Evolutionary conservation across 768 basidiomycete genomes (phyloP).

Genomic region (Sarcodon aspratus): DNA sequence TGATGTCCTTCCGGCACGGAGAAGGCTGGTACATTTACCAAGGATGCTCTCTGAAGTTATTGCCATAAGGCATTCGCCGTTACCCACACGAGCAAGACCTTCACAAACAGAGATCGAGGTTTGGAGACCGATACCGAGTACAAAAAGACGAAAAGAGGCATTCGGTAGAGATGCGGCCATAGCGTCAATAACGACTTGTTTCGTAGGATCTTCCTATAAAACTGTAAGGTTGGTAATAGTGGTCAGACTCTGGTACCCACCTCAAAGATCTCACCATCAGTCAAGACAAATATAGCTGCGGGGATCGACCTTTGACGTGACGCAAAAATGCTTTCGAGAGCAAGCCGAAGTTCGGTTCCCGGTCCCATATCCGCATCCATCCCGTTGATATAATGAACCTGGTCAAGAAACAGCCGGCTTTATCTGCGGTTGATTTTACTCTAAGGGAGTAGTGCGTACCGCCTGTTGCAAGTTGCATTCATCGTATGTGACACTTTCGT

Average conservation of each 20-base stretch:
- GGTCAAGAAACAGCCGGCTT: background rate
- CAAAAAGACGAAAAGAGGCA: conserved; percentile 37
- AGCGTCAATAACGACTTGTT: conserved; percentile 7
- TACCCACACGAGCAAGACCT: conserved; percentile 40
- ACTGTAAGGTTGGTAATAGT: no score
- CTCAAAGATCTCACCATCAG: conserved; percentile 37
- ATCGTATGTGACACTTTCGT: conserved; percentile 19
- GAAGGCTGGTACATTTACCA: conserved; percentile 35
- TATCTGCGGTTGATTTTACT: background rate
- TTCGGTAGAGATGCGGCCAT: conserved; percentile 22
- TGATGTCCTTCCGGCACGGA: conserved; percentile 38
- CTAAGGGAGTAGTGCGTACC: conserved; percentile 16
- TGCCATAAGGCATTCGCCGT: conserved; percentile 39
- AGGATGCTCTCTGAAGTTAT: conserved; percentile 31
- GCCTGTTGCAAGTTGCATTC: conserved; percentile 21
- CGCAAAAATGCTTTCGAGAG: conserved; percentile 27
- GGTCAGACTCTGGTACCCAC: background rate
- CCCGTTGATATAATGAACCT: conserved; percentile 27
- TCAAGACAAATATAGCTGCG: conserved; percentile 43
- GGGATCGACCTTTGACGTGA: conserved; percentile 23
- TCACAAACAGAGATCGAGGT: conserved; percentile 42
- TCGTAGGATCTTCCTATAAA: no score
- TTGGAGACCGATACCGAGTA: conserved; percentile 42
- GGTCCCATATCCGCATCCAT: conserved; percentile 30
- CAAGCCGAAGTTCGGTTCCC: conserved; percentile 39